Conservation (phyloP, 371 early-diverging fungal species). For the Mucor circinelloides region DNA sequence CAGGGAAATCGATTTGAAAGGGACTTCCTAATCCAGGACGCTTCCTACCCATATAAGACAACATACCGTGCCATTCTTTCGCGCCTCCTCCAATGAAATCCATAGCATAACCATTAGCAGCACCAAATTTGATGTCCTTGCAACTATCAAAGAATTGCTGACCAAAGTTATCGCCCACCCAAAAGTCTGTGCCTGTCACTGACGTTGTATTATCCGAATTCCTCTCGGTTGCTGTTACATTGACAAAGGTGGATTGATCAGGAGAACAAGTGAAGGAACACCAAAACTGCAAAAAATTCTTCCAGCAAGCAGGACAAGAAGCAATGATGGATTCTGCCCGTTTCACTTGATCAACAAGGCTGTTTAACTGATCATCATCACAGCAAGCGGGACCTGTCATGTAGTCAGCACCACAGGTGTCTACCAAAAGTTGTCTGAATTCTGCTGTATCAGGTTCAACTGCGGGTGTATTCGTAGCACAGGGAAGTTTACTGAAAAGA, state of each 20-base stretch:
- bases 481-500: conserved; percentile 43
- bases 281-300: conserved; percentile 72
- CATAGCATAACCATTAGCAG: conserved; percentile 73
- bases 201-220: conserved; percentile 21
- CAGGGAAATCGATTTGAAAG: conserved; percentile 70
- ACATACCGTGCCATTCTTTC: conserved; percentile 67
- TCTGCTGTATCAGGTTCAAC: conserved; percentile 41
- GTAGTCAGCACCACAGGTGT: conserved; percentile 63
- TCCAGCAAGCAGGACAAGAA: conserved; percentile 81
- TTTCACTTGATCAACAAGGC: conserved; percentile 55
- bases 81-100: conserved; percentile 80
- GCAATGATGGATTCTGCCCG: conserved; percentile 61
- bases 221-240: conserved; percentile 50
- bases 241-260: conserved; percentile 72
- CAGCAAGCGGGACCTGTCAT: conserved; percentile 66
- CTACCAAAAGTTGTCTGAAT: conserved; percentile 53
- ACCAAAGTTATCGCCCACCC: conserved; percentile 65
- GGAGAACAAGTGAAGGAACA: conserved; percentile 77
- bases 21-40: conserved; percentile 67
- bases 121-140: conserved; percentile 75
- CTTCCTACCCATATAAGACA: conserved; percentile 67
- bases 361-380: conserved; percentile 58
- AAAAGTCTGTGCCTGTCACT: conserved; percentile 60
- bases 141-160: conserved; percentile 72
- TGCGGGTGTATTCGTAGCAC: conserved; percentile 56